Evolutionary conservation across 2,329 filamentous ascomycete genomes (phyloP).

Genomic region (Aureobasidium musti): DNA sequence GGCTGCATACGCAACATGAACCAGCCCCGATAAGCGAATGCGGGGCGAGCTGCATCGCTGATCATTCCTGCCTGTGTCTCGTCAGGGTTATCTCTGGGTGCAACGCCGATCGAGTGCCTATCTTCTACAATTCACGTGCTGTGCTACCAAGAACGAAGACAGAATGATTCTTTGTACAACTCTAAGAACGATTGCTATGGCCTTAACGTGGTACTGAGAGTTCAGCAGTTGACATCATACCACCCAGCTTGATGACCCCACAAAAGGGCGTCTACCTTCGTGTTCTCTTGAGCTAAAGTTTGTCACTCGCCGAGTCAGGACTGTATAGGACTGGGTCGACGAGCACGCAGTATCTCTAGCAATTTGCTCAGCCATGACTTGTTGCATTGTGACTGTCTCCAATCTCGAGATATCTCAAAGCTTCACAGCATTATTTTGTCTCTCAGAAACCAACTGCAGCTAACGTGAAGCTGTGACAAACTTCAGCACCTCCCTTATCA

Average conservation of each 20-base stretch:
- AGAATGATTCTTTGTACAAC: neutral
- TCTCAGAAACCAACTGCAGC: neutral
- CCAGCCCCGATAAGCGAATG: conserved; percentile 18
- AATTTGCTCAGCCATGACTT: neutral
- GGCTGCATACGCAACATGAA: conserved; percentile 10
- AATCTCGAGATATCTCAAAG: neutral
- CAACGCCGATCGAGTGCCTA: neutral
- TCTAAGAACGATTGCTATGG: neutral
- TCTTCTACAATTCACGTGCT: neutral
- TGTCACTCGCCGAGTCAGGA: neutral
- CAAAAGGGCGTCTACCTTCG: neutral
- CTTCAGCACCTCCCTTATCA: conserved; percentile 5
- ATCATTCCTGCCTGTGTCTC: neutral
- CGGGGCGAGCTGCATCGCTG: conserved; percentile 16
- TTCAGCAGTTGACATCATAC: neutral
- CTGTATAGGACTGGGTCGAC: neutral
- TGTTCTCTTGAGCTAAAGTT: neutral
- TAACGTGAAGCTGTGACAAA: neutral
- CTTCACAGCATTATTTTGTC: no score
- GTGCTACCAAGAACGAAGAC: neutral
- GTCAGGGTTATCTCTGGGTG: neutral
- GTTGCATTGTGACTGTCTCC: neutral
- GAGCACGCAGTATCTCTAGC: neutral
- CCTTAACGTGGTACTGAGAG: neutral
- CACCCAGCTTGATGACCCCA: neutral